phyloP scores from a whole-genome alignment of 2,329 filamentous ascomycete species.

The Xylariaceae sp. region DNA sequence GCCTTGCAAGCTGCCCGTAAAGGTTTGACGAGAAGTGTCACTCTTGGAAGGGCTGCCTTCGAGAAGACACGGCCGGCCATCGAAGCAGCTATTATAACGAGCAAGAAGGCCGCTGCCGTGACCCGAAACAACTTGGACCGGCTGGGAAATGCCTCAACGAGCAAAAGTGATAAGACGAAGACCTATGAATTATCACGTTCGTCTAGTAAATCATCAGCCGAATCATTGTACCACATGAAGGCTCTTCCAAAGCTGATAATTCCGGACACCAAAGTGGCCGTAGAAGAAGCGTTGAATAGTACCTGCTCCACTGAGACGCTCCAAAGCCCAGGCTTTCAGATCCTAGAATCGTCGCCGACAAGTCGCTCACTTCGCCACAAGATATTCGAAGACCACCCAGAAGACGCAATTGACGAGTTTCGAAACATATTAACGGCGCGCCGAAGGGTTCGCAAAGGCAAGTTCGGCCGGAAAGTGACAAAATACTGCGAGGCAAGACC shows the following conservation, averaged over 20 bases:
- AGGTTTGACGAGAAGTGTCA: not conserved
- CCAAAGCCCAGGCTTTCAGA: conserved; percentile 7
- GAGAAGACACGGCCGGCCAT: conserved; percentile 3
- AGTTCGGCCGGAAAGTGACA: conserved; percentile 16
- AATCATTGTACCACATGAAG: conserved; percentile 2
- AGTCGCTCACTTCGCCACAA: conserved; percentile 15
- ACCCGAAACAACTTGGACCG: not conserved
- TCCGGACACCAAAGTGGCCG: conserved; percentile 10
- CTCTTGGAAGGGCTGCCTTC: conserved; percentile 1
- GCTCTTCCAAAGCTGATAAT: conserved; percentile 24
- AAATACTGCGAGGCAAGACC: conserved; percentile 5
- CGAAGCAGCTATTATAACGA: not conserved
- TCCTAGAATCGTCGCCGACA: conserved; percentile 19
- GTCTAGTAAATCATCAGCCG: conserved; percentile 1
- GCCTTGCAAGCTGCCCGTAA: not conserved
- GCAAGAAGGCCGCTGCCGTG: conserved; percentile 1
- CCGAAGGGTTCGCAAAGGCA: conserved; percentile 24
- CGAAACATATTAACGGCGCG: conserved; percentile 30
- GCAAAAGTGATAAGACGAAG: not conserved
- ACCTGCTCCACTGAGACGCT: conserved; percentile 22
- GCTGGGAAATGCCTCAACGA: not conserved
- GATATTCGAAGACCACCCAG: not conserved
- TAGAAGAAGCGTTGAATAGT: conserved; percentile 14
- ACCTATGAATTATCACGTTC: not conserved
- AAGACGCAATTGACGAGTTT: conserved; percentile 16